Evolutionary conservation across 2,329 filamentous ascomycete species (phyloP).

Genomic region (Elsinoe australis): DNA sequence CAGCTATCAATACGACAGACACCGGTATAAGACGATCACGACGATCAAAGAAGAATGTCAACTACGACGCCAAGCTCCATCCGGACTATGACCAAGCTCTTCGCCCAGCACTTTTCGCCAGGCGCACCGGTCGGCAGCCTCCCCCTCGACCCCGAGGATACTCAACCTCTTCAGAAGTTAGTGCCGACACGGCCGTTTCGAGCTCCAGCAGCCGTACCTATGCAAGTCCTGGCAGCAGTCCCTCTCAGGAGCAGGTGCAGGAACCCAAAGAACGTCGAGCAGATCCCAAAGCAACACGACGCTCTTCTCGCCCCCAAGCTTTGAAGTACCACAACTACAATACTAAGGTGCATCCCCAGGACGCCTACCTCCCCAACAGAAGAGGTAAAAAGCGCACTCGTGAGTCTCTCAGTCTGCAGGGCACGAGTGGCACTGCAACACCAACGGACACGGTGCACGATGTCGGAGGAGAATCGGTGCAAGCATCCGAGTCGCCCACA

Average conservation of each 20-base stretch:
- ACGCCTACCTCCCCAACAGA: neutral
- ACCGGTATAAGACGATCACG: neutral
- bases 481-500: no score
- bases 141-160: neutral
- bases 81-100: neutral
- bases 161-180: neutral
- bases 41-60: neutral
- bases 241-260: no score
- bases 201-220: neutral
- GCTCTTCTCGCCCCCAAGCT: neutral
- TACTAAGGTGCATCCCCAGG: neutral
- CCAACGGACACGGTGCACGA: no score
- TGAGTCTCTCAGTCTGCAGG: no score
- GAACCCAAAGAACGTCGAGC: neutral
- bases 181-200: neutral
- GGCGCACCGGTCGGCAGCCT: neutral
- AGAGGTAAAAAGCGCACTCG: neutral
- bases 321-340: constrained; percentile 1
- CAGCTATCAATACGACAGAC: no score
- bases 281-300: neutral
- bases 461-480: no score
- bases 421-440: no score
- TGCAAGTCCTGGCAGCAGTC: no score
- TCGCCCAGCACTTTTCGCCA: neutral
- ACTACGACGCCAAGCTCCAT: neutral